These are phyloP conservation scores for Vaccinium macrocarpon DNA, from an alignment of 148 eudicot species.

Conservation along the genomic window DNA sequence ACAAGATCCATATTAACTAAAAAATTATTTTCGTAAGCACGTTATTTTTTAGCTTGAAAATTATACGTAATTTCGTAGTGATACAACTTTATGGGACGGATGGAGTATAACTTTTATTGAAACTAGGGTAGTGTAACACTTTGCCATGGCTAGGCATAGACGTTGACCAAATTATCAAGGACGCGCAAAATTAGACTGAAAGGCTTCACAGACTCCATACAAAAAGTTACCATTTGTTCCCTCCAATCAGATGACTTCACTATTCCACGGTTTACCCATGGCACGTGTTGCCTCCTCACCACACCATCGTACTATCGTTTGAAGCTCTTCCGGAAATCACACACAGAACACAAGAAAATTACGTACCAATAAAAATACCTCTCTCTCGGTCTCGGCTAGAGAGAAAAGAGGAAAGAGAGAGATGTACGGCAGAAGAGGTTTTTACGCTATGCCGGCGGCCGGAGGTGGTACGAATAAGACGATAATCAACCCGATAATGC, in stretches of 20 bases:
- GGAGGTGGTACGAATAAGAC: slow-evolving; percentile 13
- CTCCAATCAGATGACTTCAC: slow-evolving; percentile 20
- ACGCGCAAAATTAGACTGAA: too few relatives aligned
- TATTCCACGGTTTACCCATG: slow-evolving; percentile 11
- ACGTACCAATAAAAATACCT: neutral
- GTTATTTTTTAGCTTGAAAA: too few relatives aligned
- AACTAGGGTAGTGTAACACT: too few relatives aligned
- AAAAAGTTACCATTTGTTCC: too few relatives aligned
- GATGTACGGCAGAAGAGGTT: slow-evolving; percentile 20
- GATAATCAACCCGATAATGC: slow-evolving; percentile 44
- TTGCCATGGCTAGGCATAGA: too few relatives aligned
- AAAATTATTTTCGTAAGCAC: too few relatives aligned
- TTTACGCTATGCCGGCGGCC: neutral
- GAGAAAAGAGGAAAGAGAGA: slow-evolving; percentile 1
- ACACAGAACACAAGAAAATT: neutral
- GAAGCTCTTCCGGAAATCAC: neutral
- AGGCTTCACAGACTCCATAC: too few relatives aligned
- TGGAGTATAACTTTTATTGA: too few relatives aligned
- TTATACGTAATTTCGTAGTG: too few relatives aligned
- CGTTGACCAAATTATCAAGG: too few relatives aligned
- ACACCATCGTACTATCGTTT: neutral
- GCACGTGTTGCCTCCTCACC: slow-evolving; percentile 23
- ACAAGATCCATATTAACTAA: too few relatives aligned
- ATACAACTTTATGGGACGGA: too few relatives aligned
- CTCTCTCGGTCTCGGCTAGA: neutral